Conservation (phyloP, 495 filamentous ascomycete genomes). For the Letharia columbiana region DNA sequence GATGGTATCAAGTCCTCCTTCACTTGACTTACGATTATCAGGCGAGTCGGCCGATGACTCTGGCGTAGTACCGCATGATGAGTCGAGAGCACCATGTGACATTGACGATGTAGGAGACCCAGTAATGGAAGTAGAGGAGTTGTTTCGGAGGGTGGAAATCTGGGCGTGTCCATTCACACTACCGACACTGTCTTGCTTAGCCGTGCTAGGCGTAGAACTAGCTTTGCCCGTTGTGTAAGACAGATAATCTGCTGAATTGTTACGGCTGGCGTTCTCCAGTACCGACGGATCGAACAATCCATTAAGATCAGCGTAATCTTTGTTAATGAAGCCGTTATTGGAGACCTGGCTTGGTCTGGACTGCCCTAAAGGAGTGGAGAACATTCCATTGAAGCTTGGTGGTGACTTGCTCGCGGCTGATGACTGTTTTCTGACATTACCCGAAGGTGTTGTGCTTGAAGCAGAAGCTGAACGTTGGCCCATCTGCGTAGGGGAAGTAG, state of each 20-base stretch:
- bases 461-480: slow-evolving; percentile 28
- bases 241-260: slow-evolving; percentile 22
- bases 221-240: slow-evolving; percentile 12
- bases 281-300: slow-evolving; percentile 43
- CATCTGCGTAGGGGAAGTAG: slow-evolving; percentile 17
- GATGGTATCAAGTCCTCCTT: slow-evolving; percentile 26
- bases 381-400: slow-evolving; percentile 12
- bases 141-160: slow-evolving; percentile 21
- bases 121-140: slow-evolving; percentile 27
- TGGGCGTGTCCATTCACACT: slow-evolving; percentile 18
- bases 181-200: slow-evolving; percentile 15
- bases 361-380: slow-evolving; percentile 1
- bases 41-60: slow-evolving; percentile 56
- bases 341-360: slow-evolving; percentile 9
- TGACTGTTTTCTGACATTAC: slow-evolving; percentile 25
- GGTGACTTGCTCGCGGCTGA: slow-evolving; percentile 21
- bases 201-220: slow-evolving; percentile 8
- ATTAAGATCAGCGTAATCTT: slow-evolving; percentile 30
- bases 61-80: slow-evolving; percentile 80
- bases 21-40: slow-evolving; percentile 23
- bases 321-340: slow-evolving; percentile 31
- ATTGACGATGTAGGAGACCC: slow-evolving; percentile 56
- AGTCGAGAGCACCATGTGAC: slow-evolving; percentile 34
- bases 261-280: slow-evolving; percentile 30
- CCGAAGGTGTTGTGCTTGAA: slow-evolving; percentile 23